Evolutionary conservation across 2,329 filamentous ascomycete genomes (phyloP).

Genomic region (Penicillium freii): DNA sequence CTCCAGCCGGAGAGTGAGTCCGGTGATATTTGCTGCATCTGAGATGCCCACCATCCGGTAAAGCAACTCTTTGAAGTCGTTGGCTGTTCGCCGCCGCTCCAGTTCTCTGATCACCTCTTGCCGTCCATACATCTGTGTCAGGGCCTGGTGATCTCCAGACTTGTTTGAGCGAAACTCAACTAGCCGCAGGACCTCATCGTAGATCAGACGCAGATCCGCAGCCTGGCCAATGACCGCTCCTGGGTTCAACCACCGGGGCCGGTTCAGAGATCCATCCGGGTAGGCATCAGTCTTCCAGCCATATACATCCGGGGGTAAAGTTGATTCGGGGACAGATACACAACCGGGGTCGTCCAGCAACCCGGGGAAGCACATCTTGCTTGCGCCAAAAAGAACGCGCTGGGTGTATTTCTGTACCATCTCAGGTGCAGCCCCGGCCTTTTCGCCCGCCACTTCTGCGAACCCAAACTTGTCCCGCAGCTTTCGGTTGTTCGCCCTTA

Average conservation of each 20-base stretch:
- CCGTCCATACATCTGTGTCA: conserved; percentile 53
- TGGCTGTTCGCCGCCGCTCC: conserved; percentile 36
- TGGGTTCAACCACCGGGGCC: conserved; percentile 51
- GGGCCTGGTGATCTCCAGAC: conserved; percentile 46
- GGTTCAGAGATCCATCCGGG: conserved; percentile 38
- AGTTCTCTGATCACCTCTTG: conserved; percentile 53
- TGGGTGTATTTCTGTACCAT: conserved; percentile 48
- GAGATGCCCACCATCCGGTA: conserved; percentile 40
- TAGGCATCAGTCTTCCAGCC: conserved; percentile 45
- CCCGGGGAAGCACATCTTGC: conserved; percentile 53
- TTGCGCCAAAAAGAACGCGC: conserved; percentile 56
- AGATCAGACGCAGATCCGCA: conserved; percentile 49
- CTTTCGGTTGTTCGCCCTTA: conserved; percentile 54
- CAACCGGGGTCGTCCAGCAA: conserved; percentile 50
- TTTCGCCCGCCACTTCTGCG: conserved; percentile 23
- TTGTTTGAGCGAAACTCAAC: conserved; percentile 34
- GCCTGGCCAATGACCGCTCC: conserved; percentile 53
- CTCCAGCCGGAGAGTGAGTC: conserved; percentile 35
- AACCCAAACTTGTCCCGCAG: conserved; percentile 52
- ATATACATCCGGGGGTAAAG: conserved; percentile 51
- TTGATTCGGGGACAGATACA: conserved; percentile 52
- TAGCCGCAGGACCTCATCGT: conserved; percentile 44
- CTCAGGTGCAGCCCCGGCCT: conserved; percentile 20
- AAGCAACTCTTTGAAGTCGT: conserved; percentile 39
- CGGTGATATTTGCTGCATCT: conserved; percentile 38